Conservation (phyloP, 2,329 filamentous ascomycete species). For the Penicillium sp. region DNA sequence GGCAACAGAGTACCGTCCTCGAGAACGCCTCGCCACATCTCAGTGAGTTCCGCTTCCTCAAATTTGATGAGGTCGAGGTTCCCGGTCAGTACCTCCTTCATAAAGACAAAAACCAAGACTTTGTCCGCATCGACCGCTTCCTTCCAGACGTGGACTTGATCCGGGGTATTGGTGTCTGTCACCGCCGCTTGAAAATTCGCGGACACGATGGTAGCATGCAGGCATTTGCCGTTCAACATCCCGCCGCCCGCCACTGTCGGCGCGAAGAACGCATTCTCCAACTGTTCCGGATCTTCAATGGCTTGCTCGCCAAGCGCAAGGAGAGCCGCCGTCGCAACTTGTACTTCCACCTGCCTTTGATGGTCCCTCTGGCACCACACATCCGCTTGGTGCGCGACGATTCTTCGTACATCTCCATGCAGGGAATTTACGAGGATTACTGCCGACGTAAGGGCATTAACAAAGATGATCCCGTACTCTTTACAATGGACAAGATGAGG, state of each 20-base stretch:
- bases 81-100: conserved; percentile 96
- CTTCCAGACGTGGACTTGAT: conserved; percentile 91
- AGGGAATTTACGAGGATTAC: conserved; percentile 94
- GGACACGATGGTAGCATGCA: conserved; percentile 98
- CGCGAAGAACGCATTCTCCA: conserved; percentile 94
- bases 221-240: conserved; percentile 93
- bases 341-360: conserved; percentile 91
- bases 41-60: conserved; percentile 94
- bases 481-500: conserved; percentile 90
- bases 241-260: conserved; percentile 84
- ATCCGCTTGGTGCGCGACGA: conserved; percentile 96
- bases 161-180: conserved; percentile 82
- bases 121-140: conserved; percentile 95
- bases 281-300: conserved; percentile 96
- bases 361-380: conserved; percentile 91
- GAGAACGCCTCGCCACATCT: conserved; percentile 86
- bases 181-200: conserved; percentile 89
- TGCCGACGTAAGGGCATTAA: conserved; percentile 80
- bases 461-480: conserved; percentile 93
- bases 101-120: conserved; percentile 98
- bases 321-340: conserved; percentile 90
- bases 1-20: conserved; percentile 67
- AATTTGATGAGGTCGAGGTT: conserved; percentile 97
- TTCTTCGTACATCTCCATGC: conserved; percentile 85
- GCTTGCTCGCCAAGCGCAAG: conserved; percentile 84